A percentile compares a stretch with the other conserved stretches of the same genome.
Evolutionary conservation across 768 basidiomycete genomes (phyloP).

Genomic region (Boletus vinaceobasis): DNA sequence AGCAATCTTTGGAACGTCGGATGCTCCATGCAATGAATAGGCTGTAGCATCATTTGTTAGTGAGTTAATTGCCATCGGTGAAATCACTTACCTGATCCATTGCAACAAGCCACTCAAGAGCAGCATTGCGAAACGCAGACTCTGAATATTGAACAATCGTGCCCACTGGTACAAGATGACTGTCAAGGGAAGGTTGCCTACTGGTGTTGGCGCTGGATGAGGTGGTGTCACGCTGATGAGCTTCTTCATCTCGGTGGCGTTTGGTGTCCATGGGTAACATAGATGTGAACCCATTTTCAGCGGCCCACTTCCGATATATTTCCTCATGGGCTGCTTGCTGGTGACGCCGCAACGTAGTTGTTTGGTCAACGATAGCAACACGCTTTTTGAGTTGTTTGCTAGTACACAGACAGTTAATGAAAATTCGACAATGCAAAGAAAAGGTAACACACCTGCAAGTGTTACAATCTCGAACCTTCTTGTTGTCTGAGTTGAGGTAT

Average conservation of each 20-base stretch:
- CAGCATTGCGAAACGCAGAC: too few relatives aligned
- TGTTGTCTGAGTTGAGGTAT: too few relatives aligned
- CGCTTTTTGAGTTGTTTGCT: too few relatives aligned
- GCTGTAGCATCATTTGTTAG: not conserved
- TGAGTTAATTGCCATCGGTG: not conserved
- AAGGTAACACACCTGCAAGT: too few relatives aligned
- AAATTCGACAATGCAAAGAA: too few relatives aligned
- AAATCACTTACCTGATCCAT: not conserved
- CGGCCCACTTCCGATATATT: not conserved
- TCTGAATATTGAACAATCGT: too few relatives aligned
- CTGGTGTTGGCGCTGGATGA: not conserved
- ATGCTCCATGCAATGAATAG: constrained; percentile 3
- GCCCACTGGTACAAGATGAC: too few relatives aligned
- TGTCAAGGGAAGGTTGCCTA: too few relatives aligned
- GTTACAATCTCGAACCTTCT: too few relatives aligned
- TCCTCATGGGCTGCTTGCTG: not conserved
- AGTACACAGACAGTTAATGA: too few relatives aligned
- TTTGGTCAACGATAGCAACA: too few relatives aligned
- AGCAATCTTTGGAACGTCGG: not conserved
- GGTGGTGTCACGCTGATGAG: not conserved
- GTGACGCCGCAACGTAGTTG: not conserved
- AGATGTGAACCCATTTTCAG: not conserved
- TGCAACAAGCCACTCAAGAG: not conserved
- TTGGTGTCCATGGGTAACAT: not conserved
- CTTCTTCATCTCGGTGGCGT: not conserved